Evolutionary conservation across 441 rosid genomes (phyloP), one percentile per base, ranked within the genome.

Genomic region (Erodium texanum): DNA sequence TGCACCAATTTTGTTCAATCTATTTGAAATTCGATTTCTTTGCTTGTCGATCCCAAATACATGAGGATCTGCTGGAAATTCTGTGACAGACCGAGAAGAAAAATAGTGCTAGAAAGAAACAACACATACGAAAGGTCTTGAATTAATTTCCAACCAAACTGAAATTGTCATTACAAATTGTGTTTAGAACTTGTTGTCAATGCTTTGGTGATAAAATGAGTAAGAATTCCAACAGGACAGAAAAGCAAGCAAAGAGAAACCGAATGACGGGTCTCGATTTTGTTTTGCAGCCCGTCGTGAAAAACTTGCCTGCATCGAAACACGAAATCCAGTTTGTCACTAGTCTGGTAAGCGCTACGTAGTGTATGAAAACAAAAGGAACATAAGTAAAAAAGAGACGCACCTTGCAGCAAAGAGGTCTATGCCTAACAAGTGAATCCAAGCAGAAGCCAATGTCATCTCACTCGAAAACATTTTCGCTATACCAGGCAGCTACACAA

Each of bases 391-490:
- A 38, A 38, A 48, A n/a, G 45, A 69, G 50, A 68, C 22, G 62
- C 36, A 93, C 96, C 97, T 86, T 65, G 98, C 98, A 11, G 98
- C 97, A 34, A 84, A 93, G 72, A 90, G 98, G 83, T 93, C 97
- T 10, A 93, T 65, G 32, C 84, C 85, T 70, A 93, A 78, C 65
- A 90, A 84, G 82, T 90, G 98, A 87, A 93, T 87, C 98, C 97
- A 93, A 12, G 90, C 97, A 68, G 97, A 93, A 79, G 97, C 85
- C 73, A 93, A 74, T 65, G 96, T 87, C 81, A 87, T 81, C 71
- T 93, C 98, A 73, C 74, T 86, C 20, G 92, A 80, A 73, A 93
- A 93, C 97, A 90, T 84, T 82, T 88, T 93, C 15, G 85, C 78
- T 12, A 93, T 90, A 20, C 87, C 95, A 4, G 95, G 71, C 65